These are phyloP conservation scores for Alternaria sp. DNA, from an alignment of 2,329 filamentous ascomycete genomes.

Conservation along the genomic window DNA sequence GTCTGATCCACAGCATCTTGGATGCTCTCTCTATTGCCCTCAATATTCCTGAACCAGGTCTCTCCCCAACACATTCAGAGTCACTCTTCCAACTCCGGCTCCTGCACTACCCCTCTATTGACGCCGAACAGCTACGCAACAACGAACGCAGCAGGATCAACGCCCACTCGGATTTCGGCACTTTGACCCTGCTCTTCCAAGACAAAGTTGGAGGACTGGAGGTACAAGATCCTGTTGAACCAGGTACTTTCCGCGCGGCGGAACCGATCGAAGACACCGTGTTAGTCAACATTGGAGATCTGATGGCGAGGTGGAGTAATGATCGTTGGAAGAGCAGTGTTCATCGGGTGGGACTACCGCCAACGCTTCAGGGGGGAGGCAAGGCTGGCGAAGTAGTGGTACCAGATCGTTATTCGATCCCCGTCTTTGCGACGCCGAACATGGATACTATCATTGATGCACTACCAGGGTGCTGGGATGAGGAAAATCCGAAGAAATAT, in stretches of 20 bases:
- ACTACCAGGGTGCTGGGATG: conserved; percentile 41
- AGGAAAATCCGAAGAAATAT: conserved; percentile 47
- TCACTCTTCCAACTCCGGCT: too few species aligned
- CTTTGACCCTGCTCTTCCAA: conserved; percentile 54
- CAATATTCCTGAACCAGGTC: conserved; percentile 4
- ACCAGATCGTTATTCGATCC: conserved; percentile 51
- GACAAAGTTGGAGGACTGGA: conserved; percentile 53
- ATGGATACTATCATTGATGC: conserved; percentile 51
- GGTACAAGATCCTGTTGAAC: conserved; percentile 39
- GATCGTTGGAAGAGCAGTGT: conserved; percentile 50
- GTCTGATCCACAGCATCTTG: conserved; percentile 38
- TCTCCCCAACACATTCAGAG: too few species aligned
- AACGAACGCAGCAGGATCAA: conserved; percentile 46
- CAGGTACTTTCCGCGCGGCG: conserved; percentile 41
- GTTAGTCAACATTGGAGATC: conserved; percentile 53
- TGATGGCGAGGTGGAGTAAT: conserved; percentile 52
- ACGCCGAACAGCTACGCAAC: conserved; percentile 31
- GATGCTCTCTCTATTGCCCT: conserved; percentile 35
- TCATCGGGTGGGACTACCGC: conserved; percentile 50
- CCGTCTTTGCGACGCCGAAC: conserved; percentile 53
- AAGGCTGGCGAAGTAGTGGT: conserved; percentile 33
- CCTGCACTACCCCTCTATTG: conserved; percentile 15
- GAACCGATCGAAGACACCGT: conserved; percentile 43
- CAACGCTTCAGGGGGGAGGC: not conserved
- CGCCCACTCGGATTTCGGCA: conserved; percentile 55